Conservation (phyloP, 2,329 filamentous ascomycete species). For the Curvularia eragrostidis region DNA sequence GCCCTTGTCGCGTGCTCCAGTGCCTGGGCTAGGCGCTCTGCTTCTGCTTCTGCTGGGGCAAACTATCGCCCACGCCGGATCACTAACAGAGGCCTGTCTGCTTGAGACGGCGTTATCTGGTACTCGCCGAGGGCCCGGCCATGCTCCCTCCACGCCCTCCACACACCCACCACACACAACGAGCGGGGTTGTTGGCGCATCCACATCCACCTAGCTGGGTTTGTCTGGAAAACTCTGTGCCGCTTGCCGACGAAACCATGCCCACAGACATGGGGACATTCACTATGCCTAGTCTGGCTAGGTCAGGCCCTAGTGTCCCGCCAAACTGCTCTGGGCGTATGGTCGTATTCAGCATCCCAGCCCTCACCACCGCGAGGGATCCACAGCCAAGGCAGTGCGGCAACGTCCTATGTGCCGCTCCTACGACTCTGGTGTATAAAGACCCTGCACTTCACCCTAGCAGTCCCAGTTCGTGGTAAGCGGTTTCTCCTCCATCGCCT, state of each 20-base stretch:
- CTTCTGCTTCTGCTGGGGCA: constrained; percentile 18
- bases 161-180: constrained; percentile 13
- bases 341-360: constrained; percentile 26
- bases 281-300: constrained; percentile 26
- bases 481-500: constrained; percentile 23
- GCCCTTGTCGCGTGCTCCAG: constrained; percentile 18
- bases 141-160: neutral
- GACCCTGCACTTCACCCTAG: constrained; percentile 25
- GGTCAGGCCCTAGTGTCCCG: constrained; percentile 25
- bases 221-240: constrained; percentile 39
- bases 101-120: neutral
- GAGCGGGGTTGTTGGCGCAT: constrained; percentile 32
- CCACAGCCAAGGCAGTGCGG: constrained; percentile 28
- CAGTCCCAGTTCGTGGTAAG: constrained; percentile 16
- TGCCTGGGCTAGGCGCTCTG: constrained; percentile 23
- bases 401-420: constrained; percentile 23
- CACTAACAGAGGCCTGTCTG: constrained; percentile 16
- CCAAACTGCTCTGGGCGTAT: constrained; percentile 23
- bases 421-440: constrained; percentile 36
- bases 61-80: constrained; percentile 21
- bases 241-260: constrained; percentile 34
- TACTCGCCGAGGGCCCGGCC: neutral
- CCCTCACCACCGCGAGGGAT: constrained; percentile 34
- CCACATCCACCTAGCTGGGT: constrained; percentile 17
- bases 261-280: constrained; percentile 29